Percentiles rank a stretch among this genome's conserved stretches.
Conservation (phyloP, 2,329 filamentous ascomycete species). For the Aspergillus sp. region DNA sequence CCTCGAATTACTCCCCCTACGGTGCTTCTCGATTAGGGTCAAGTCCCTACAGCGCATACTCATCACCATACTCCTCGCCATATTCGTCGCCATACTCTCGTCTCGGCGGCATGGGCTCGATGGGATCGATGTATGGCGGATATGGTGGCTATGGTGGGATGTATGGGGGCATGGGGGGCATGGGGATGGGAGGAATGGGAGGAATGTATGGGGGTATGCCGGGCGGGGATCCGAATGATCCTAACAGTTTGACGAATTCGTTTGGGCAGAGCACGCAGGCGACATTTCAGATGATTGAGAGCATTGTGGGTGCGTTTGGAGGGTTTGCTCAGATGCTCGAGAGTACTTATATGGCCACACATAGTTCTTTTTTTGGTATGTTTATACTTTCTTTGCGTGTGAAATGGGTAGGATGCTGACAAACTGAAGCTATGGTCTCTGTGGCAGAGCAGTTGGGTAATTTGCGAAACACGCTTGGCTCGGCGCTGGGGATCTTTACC, state of each 20-base stretch:
- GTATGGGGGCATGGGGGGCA: constrained; percentile 43
- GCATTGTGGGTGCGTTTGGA: constrained; percentile 90
- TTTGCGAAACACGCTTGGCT: constrained; percentile 85
- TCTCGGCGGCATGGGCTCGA: constrained; percentile 42
- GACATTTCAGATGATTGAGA: constrained; percentile 97
- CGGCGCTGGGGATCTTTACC: constrained; percentile 90
- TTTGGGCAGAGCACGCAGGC: constrained; percentile 93
- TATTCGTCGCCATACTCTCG: constrained; percentile 53
- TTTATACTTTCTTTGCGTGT: constrained; percentile 6
- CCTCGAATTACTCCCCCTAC: constrained; percentile 68
- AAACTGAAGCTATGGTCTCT: constrained; percentile 73
- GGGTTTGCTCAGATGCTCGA: constrained; percentile 99
- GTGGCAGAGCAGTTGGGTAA: constrained; percentile 97
- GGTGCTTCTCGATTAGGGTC: constrained; percentile 51
- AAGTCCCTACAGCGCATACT: constrained; percentile 46
- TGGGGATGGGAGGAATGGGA: constrained; percentile 39
- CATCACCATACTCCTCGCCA: constrained; percentile 51
- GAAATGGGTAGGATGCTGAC: constrained; percentile 7
- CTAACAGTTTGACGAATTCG: constrained; percentile 87
- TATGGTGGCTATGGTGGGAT: constrained; percentile 29
- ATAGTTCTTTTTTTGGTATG: constrained; percentile 96
- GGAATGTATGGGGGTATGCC: constrained; percentile 47
- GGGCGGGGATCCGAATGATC: constrained; percentile 66
- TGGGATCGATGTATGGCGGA: constrained; percentile 35
- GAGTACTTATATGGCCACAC: constrained; percentile 99